phyloP scores from a whole-genome alignment of 164 flowering plant species.

The Kingdonia uniflora region DNA sequence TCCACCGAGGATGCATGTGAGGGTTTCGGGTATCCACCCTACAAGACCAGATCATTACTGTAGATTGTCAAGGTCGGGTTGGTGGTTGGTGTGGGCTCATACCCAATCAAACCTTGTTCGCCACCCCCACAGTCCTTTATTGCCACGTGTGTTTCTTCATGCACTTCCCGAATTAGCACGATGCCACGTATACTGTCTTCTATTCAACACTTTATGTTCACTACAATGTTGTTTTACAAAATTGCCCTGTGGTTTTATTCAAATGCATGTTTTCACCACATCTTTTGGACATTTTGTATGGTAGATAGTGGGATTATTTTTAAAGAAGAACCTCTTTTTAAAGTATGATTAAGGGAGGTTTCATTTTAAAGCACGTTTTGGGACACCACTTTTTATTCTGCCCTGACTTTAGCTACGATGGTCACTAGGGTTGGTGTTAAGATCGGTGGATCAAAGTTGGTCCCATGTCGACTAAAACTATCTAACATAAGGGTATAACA shows the following conservation, averaged over 20 bases:
- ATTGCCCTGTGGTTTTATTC: background rate
- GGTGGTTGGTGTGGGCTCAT: background rate
- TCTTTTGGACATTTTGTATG: background rate
- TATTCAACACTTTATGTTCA: background rate
- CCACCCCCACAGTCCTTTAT: background rate
- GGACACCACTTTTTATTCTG: no score
- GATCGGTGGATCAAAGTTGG: no score
- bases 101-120: background rate
- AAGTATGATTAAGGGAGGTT: background rate
- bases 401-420: no score
- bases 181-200: background rate
- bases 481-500: no score
- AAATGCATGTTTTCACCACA: background rate
- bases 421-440: no score
- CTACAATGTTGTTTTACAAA: background rate
- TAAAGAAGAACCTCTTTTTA: no score
- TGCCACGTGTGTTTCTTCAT: conserved; percentile 2
- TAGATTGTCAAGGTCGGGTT: background rate
- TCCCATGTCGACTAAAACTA: no score
- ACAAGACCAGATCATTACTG: background rate
- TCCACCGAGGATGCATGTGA: background rate
- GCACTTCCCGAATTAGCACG: background rate
- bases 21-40: background rate
- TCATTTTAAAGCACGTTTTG: background rate
- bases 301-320: no score